Percentiles rank a stretch among this genome's conserved stretches.
These are phyloP conservation scores for Chimonanthus salicifolius DNA, from an alignment of 164 flowering plant species.

Conservation along the genomic window DNA sequence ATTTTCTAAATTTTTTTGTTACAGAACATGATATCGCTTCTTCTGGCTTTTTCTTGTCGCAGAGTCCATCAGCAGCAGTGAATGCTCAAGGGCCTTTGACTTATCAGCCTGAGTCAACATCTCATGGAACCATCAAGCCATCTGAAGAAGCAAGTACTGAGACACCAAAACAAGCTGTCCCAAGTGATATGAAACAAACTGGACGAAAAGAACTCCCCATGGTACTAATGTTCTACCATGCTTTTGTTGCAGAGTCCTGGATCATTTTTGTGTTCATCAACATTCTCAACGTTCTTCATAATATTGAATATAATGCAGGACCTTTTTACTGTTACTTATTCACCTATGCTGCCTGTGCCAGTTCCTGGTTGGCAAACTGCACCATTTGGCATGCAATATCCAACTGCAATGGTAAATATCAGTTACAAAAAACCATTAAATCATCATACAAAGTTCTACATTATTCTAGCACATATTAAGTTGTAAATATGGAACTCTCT, in stretches of 20 bases:
- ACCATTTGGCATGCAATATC: slow-evolving; percentile 44
- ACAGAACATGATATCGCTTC: too few species aligned
- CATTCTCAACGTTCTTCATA: neutral
- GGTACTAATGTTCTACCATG: slow-evolving; percentile 29
- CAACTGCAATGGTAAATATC: slow-evolving; percentile 40
- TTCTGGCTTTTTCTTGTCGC: slow-evolving; percentile 21
- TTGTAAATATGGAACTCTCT: slow-evolving; percentile 2
- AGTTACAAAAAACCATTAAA: neutral
- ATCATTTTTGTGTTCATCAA: neutral
- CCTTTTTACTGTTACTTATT: slow-evolving; percentile 57
- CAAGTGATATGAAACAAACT: slow-evolving; percentile 34
- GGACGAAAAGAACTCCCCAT: slow-evolving; percentile 72
- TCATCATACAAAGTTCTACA: neutral
- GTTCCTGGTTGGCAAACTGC: slow-evolving; percentile 62
- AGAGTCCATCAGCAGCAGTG: slow-evolving; percentile 32
- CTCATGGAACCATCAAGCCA: slow-evolving; percentile 27
- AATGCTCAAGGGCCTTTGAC: slow-evolving; percentile 34
- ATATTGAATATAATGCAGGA: slow-evolving; percentile 41
- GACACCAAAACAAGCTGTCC: slow-evolving; percentile 26
- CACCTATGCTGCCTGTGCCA: slow-evolving; percentile 30
- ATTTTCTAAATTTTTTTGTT: neutral
- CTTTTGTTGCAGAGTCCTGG: neutral
- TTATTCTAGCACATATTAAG: slow-evolving; percentile 2
- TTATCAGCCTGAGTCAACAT: slow-evolving; percentile 24
- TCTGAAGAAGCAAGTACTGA: slow-evolving; percentile 21